phyloP scores from a whole-genome alignment of 805 yeast genomes.

The Grigorovia yakushimaensis region DNA sequence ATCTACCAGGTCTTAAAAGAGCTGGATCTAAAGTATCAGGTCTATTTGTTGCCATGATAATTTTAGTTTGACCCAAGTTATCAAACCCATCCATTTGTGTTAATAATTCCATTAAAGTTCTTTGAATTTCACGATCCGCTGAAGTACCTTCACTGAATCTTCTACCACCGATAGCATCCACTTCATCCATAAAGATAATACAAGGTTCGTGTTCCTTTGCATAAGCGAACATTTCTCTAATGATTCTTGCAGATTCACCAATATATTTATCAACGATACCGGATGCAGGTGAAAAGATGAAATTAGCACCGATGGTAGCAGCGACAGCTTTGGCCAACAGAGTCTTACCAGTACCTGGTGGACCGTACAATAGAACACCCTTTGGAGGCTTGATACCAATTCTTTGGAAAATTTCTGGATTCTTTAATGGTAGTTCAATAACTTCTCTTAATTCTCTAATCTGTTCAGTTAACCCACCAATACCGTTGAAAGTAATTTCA shows the following conservation, averaged over 20 bases:
- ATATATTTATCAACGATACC: constrained; percentile 97
- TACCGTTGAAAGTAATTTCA: constrained; percentile 85
- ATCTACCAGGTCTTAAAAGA: constrained; percentile 90
- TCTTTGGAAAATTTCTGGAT: constrained; percentile 89
- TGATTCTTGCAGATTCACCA: constrained; percentile 94
- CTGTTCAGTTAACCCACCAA: constrained; percentile 94
- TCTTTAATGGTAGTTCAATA: constrained; percentile 91
- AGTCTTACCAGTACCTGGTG: constrained; percentile 98
- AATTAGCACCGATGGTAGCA: constrained; percentile 96
- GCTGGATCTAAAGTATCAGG: constrained; percentile 99
- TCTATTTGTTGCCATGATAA: constrained; percentile 98
- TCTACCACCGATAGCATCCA: constrained; percentile 98
- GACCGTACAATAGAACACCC: constrained; percentile 93
- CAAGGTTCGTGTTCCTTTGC: constrained; percentile 98
- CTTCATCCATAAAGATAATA: constrained; percentile 96
- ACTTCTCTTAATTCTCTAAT: constrained; percentile 95
- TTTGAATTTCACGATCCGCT: constrained; percentile 96
- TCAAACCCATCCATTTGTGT: constrained; percentile 99
- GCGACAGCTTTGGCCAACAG: constrained; percentile 95
- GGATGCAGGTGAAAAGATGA: constrained; percentile 95
- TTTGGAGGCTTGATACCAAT: constrained; percentile 99
- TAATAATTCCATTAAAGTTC: constrained; percentile 92
- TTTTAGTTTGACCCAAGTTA: constrained; percentile 90
- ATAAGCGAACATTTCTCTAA: constrained; percentile 95
- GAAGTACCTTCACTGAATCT: constrained; percentile 96